These are phyloP conservation scores for Epichloe sp. DNA, from an alignment of 2,329 filamentous ascomycete genomes.

Conservation along the genomic window DNA sequence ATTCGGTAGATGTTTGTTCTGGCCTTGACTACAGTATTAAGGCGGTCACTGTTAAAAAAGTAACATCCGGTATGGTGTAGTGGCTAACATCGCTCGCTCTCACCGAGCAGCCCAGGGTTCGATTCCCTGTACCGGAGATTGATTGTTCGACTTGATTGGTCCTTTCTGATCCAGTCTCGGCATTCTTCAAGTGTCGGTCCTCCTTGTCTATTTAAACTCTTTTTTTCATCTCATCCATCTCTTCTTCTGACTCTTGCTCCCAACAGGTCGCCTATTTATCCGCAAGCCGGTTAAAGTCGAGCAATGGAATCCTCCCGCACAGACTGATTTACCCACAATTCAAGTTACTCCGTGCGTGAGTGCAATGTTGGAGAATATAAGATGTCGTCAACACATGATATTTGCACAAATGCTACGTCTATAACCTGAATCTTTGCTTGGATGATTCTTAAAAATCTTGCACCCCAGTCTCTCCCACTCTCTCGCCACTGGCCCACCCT, in stretches of 20 bases:
- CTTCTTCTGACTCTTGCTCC: too few species aligned
- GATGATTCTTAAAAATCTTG: conserved; percentile 51
- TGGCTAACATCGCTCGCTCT: conserved; percentile 25
- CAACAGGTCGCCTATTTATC: too few species aligned
- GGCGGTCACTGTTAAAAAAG: conserved; percentile 3
- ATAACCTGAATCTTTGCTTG: background rate
- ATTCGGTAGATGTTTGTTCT: background rate
- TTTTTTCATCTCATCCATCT: background rate
- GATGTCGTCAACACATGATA: background rate
- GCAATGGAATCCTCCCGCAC: background rate
- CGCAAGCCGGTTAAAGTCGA: too few species aligned
- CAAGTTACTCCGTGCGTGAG: background rate
- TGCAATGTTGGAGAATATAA: background rate
- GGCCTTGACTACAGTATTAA: background rate
- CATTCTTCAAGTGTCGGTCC: background rate
- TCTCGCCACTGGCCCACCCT: conserved; percentile 39
- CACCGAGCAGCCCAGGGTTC: conserved; percentile 24
- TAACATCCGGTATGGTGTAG: conserved; percentile 22
- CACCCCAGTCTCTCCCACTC: conserved; percentile 52
- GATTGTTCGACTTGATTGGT: background rate
- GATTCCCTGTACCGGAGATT: conserved; percentile 22
- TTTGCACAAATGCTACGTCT: background rate
- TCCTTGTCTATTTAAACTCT: conserved; percentile 4
- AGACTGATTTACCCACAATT: background rate
- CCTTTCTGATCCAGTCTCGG: background rate